These are phyloP conservation scores for Aspergillus cavernicola DNA, from an alignment of 495 filamentous ascomycete species.

Conservation along the genomic window DNA sequence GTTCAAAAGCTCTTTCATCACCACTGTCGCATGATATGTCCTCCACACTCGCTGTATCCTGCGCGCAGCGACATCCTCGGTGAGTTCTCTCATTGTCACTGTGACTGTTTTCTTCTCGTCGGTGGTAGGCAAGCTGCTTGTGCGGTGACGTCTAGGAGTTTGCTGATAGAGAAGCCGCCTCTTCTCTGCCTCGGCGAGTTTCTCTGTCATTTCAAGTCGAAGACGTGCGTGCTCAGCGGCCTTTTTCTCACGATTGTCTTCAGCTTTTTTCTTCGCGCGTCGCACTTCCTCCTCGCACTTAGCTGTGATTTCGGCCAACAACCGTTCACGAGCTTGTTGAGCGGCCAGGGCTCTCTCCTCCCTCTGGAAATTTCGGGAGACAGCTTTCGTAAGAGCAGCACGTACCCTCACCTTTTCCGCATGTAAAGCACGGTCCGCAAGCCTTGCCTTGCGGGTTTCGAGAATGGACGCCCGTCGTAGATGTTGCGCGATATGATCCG, in stretches of 20 bases:
- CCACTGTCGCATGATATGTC: conserved; percentile 51
- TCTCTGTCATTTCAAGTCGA: conserved; percentile 78
- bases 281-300: conserved; percentile 93
- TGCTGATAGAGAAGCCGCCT: conserved; percentile 56
- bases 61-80: conserved; percentile 62
- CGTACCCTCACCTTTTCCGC: conserved; percentile 94
- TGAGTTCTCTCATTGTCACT: conserved; percentile 43
- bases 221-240: conserved; percentile 78
- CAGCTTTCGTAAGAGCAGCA: conserved; percentile 79
- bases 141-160: conserved; percentile 58
- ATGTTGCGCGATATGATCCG: conserved; percentile 83
- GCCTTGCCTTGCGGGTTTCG: conserved; percentile 85
- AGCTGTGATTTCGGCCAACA: conserved; percentile 88
- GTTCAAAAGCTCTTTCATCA: conserved; percentile 61
- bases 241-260: conserved; percentile 86
- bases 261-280: conserved; percentile 87
- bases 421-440: conserved; percentile 90
- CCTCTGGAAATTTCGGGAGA: conserved; percentile 57
- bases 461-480: conserved; percentile 87
- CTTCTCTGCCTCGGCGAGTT: conserved; percentile 81
- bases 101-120: conserved; percentile 52
- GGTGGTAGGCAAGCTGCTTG: conserved; percentile 55
- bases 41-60: conserved; percentile 80
- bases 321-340: conserved; percentile 82
- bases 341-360: conserved; percentile 89